phyloP scores from a whole-genome alignment of 1,139 yeast species.

The Pneumocystis wakefieldiae region DNA sequence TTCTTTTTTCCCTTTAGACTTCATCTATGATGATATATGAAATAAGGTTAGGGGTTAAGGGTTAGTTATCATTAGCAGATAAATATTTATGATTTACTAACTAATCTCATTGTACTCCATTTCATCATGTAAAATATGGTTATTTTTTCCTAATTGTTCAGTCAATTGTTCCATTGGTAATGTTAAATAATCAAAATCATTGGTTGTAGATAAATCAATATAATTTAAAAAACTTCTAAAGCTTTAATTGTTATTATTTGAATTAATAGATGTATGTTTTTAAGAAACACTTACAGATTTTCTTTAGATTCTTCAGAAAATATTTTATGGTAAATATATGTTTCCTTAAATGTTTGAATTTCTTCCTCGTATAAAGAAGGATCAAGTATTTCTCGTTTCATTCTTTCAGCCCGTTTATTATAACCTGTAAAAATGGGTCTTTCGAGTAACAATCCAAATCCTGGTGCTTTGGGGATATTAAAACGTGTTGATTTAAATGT shows the following conservation, averaged over 20 bases:
- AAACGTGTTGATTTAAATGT: constrained; percentile 62
- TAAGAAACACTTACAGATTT: constrained; percentile 29
- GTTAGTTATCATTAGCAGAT: not conserved
- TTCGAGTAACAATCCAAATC: constrained; percentile 77
- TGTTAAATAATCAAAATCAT: not conserved
- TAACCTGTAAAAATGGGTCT: constrained; percentile 84
- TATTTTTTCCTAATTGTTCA: not conserved
- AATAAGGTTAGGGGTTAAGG: not conserved
- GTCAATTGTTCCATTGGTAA: not conserved
- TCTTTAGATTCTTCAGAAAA: constrained; percentile 79
- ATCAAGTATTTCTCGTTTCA: constrained; percentile 28
- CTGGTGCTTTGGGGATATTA: constrained; percentile 95
- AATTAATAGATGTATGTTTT: not conserved
- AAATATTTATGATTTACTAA: not conserved
- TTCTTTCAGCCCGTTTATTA: constrained; percentile 33
- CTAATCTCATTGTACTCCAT: not conserved
- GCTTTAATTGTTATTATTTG: not conserved
- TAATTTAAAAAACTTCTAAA: not conserved
- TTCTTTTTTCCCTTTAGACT: not conserved
- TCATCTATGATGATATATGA: not conserved
- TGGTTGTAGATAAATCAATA: not conserved
- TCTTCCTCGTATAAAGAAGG: constrained; percentile 52
- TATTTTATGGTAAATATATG: constrained; percentile 78
- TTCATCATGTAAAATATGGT: not conserved
- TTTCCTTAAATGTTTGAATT: constrained; percentile 77